Base-by-base conservation (phyloP, 805 yeast species). In the Pichia insulana region DNA sequence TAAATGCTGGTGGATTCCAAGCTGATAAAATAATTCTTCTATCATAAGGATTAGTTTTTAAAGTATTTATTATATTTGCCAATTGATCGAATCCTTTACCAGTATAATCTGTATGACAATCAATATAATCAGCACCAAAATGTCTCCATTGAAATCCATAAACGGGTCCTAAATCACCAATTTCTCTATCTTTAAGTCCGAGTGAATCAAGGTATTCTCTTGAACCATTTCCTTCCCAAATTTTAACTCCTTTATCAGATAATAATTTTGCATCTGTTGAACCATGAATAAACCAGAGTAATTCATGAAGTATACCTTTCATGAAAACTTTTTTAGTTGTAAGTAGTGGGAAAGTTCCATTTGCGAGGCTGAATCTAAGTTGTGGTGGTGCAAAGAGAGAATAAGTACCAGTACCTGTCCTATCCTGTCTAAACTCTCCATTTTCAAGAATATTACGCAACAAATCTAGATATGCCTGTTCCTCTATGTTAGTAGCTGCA, bases 81-180 rank as follows among this genome's bases (percentile, higher is more conserved):
- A 92, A 68, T 66, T 92, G 99, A 60, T 92, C 99, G 43, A 77
- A 81, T 11, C 99, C 99, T 59, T 85, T 71, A 4, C 88, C 90
- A 0, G 82, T 58, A 57, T 92, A 92, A 57, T 92, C 94, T 3
- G 89, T 72, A 46, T 90, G 88, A 57, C 96, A 86, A 42, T 87
- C 88, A 27, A 57, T 69, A 60, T 92, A 92, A 51, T 84, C 78
- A 5, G 99, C 98, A 35, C 98, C 98, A 62, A 92, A 92, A 63
- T 92, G 98, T 55, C 99, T 78, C 99, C 99, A 92, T 63, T 92
- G 99, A 66, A 92, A 92, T 0, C 99, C 99, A 60, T 92, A 92
- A 2, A 92, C 97, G 1, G 99, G 98, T 1, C 99, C 99, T 52
- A 92, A 63, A 64, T 92, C 99, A 42, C 97, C 97, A 54, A 78